phyloP scores from a whole-genome alignment of 495 filamentous ascomycete species.

The Penicillium simplicissimum region DNA sequence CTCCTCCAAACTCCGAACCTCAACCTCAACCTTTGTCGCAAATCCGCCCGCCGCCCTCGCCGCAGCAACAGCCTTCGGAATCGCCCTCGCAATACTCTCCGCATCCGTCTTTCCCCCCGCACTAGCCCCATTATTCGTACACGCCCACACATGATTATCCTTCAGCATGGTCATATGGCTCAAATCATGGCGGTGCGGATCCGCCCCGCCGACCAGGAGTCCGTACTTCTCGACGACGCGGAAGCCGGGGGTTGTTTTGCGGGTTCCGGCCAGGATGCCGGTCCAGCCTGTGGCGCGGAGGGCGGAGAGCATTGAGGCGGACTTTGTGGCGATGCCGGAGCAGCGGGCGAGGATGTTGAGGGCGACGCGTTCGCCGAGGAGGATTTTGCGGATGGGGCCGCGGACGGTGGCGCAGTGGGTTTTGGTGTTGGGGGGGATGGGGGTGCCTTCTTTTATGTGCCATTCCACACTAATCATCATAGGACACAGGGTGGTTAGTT shows the following conservation, averaged over 20 bases:
- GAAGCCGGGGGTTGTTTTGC: constrained; percentile 97
- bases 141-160: constrained; percentile 95
- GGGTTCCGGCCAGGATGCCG: constrained; percentile 87
- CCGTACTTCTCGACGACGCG: constrained; percentile 97
- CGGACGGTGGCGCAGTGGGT: constrained; percentile 75
- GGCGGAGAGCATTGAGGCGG: constrained; percentile 48
- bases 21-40: constrained; percentile 91
- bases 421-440: constrained; percentile 52
- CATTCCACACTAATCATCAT: constrained; percentile 66
- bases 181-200: constrained; percentile 88
- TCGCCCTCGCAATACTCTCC: constrained; percentile 58
- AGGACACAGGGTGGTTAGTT: not conserved
- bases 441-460: constrained; percentile 75
- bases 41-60: constrained; percentile 87
- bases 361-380: constrained; percentile 90
- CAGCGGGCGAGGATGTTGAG: constrained; percentile 90
- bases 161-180: constrained; percentile 97
- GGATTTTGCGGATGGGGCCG: constrained; percentile 80
- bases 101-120: constrained; percentile 18
- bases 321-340: constrained; percentile 84
- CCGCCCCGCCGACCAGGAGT: constrained; percentile 89
- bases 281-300: constrained; percentile 67
- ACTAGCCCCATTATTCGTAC: constrained; percentile 50
- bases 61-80: constrained; percentile 77
- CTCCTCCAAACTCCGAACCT: constrained; percentile 82